Percentiles rank a stretch among this genome's conserved stretches.
These are phyloP conservation scores for Actinomucor elegans DNA, from an alignment of 371 early-diverging fungal species.

Conservation along the genomic window DNA sequence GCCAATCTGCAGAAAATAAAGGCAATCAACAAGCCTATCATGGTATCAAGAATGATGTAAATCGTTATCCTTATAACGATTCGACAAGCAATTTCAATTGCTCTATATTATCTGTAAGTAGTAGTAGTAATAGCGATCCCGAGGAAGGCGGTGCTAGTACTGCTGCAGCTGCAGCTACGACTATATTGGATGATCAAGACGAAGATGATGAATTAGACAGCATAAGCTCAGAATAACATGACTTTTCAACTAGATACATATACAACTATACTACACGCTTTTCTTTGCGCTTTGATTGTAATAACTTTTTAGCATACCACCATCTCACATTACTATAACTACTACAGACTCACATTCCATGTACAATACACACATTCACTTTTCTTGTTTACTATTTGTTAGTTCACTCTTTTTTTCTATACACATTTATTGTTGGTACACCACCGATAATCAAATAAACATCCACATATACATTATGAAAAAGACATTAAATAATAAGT, in stretches of 20 bases:
- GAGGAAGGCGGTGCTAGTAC: conserved; percentile 7
- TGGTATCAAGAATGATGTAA: background rate
- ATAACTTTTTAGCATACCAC: conserved; percentile 1
- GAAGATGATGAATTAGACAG: conserved; percentile 26
- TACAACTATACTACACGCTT: background rate
- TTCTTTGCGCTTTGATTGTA: background rate
- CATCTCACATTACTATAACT: background rate
- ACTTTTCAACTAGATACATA: background rate
- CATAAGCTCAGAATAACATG: conserved; percentile 13
- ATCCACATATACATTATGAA: too few species aligned
- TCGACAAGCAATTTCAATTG: conserved; percentile 9
- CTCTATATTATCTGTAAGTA: conserved; percentile 14
- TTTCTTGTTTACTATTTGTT: background rate
- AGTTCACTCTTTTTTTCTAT: too few species aligned
- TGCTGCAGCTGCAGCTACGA: conserved; percentile 6
- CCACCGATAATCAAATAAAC: too few species aligned
- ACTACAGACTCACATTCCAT: background rate
- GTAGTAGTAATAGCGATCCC: conserved; percentile 8
- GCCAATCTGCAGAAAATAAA: conserved; percentile 1
- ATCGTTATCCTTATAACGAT: background rate
- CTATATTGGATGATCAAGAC: conserved; percentile 11
- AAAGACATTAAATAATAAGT: too few species aligned
- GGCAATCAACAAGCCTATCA: background rate
- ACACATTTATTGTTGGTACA: too few species aligned
- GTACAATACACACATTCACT: too few species aligned